Evolutionary conservation across 1,139 yeast genomes (phyloP).

Genomic region (Pichia sp.): DNA sequence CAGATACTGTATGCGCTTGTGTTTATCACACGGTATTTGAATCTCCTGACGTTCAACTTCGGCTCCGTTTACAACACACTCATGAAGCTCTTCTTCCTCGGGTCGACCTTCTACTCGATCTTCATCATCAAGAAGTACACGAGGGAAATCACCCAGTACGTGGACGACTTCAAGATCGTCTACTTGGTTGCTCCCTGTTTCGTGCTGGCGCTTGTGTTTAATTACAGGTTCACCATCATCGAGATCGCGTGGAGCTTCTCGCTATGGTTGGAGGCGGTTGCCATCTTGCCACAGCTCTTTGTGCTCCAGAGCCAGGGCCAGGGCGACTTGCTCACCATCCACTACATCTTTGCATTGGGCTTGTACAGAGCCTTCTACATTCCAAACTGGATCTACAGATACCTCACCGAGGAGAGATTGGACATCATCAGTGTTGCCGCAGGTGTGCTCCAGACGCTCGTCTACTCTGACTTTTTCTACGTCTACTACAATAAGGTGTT

Average conservation of each 20-base stretch:
- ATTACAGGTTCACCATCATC: constrained; percentile 54
- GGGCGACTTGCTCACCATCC: constrained; percentile 82
- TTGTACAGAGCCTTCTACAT: constrained; percentile 81
- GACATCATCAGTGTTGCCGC: constrained; percentile 72
- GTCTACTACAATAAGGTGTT: constrained; percentile 80
- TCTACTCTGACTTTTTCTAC: constrained; percentile 94
- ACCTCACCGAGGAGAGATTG: constrained; percentile 58
- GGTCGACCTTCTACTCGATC: constrained; percentile 70
- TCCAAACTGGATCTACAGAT: constrained; percentile 94
- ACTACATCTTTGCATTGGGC: constrained; percentile 91
- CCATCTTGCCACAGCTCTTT: constrained; percentile 87
- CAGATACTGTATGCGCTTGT: constrained; percentile 77
- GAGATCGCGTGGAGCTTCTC: constrained; percentile 77
- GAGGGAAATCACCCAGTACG: constrained; percentile 43
- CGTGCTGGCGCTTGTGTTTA: constrained; percentile 59
- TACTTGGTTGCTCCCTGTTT: constrained; percentile 65
- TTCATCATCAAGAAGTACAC: constrained; percentile 65
- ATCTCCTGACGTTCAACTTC: constrained; percentile 50
- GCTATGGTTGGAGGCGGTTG: constrained; percentile 84
- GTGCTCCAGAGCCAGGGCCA: constrained; percentile 87
- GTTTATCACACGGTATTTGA: constrained; percentile 67
- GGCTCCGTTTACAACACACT: constrained; percentile 68
- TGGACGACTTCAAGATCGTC: constrained; percentile 72
- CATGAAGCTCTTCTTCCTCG: constrained; percentile 79
- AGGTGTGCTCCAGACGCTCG: constrained; percentile 77